Evolutionary conservation across 768 basidiomycete genomes (phyloP), one percentile per base, ranked within the genome.

Genomic region (Xerocomellus intermedius): DNA sequence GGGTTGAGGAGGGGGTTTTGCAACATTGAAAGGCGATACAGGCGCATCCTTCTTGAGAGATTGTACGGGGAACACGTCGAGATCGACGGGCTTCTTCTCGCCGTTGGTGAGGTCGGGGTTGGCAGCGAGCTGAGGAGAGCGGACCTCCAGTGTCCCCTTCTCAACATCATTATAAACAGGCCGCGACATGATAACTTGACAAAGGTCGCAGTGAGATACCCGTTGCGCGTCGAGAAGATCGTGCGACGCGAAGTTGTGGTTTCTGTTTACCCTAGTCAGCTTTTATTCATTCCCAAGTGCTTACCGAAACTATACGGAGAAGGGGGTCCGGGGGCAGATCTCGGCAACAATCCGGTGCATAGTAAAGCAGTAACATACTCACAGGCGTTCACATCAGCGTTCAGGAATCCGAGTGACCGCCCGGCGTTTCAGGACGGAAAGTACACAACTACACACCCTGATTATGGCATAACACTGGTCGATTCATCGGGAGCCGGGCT

Each of bases 91-190:
- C 65, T 75, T 73, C 67, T 77, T 78, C 70, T 77, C 75, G 48
- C 73, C 71, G 47, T 70, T 65, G 54, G 71, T 56, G 55, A 74
- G 70, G 42, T 56, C 55, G 1, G 68, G 62, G 41, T 64, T 64
- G 44, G 65, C 67, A 42, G 67, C 42, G 30, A 69, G 28, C 44
- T 70, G 67, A 48, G 64, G 67, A 42, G 77, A 70, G 43, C 73
- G 69, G 48, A 76, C 66, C 48, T 82, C 83, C 52, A 81, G 62
- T 46, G 75, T 75, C 52, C 83, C 85, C 67, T 81, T 82, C 74
- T 87, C 85, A 38, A 80, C 76, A 62, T 85, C 83, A 62, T 76
- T 70, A 64, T 77, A 75, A 19, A 71, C 71, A 56, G 74, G 71
- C 57, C 66, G 74, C 45, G 80, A 76, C 82, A 83, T 82, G 19